Conservation (phyloP, 129 eudicot genomes). For the Centaurea solstitialis region DNA sequence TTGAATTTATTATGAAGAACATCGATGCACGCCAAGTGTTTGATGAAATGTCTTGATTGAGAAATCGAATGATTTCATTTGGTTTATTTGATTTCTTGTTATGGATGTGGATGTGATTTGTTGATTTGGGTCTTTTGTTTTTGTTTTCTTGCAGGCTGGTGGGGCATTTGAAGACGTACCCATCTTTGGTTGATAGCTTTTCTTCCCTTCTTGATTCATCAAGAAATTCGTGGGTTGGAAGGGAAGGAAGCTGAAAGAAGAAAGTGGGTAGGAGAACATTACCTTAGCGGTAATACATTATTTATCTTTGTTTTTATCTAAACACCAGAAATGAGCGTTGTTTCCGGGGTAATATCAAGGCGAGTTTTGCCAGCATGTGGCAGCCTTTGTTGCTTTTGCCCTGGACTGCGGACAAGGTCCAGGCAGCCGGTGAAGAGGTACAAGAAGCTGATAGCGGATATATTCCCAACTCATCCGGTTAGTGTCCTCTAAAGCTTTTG, state of each 20-base stretch:
- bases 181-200: conserved; percentile 28
- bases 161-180: conserved; percentile 36
- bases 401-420: conserved; percentile 75
- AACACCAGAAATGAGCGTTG: conserved; percentile 33
- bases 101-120: not conserved
- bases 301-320: conserved; percentile 18
- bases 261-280: conserved; percentile 15
- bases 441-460: conserved; percentile 68
- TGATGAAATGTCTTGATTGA: conserved; percentile 15
- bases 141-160: conserved; percentile 33
- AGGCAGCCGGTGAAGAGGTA: conserved; percentile 82
- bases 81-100: not conserved
- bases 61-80: not conserved
- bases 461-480: conserved; percentile 65
- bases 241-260: conserved; percentile 42
- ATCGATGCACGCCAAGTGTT: conserved; percentile 8
- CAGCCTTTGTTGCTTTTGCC: conserved; percentile 63
- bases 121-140: conserved; percentile 19
- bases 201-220: conserved; percentile 42
- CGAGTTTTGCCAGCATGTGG: conserved; percentile 62
- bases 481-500: conserved; percentile 11
- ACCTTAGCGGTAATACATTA: conserved; percentile 17
- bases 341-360: conserved; percentile 55
- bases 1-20: not conserved
- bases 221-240: conserved; percentile 38